Evolutionary conservation across 192 early-diverging fungal species (phyloP).

Genomic region (Powellomyces hirtus): DNA sequence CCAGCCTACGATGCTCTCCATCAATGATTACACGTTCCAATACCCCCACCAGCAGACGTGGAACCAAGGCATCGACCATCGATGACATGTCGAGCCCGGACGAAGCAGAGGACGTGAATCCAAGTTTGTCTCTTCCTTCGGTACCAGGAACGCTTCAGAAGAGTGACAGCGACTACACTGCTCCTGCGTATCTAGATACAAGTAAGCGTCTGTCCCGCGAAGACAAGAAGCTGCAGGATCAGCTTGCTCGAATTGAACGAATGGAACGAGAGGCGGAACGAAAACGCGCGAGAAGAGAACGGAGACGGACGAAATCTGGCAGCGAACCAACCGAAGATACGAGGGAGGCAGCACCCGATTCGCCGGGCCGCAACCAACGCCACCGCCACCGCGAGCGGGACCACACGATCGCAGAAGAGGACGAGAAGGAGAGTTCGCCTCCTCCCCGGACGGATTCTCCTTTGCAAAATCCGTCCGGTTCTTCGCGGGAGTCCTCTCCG

Average conservation of each 20-base stretch:
- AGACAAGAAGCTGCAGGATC: conserved; percentile 29
- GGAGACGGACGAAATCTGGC: conserved; percentile 20
- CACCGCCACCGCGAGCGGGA: not conserved
- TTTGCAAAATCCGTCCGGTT: too few species aligned
- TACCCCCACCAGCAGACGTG: not conserved
- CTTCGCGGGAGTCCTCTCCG: too few species aligned
- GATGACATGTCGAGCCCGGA: not conserved
- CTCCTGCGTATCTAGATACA: not conserved
- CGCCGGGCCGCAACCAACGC: not conserved
- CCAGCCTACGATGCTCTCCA: not conserved
- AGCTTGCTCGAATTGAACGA: conserved; percentile 25
- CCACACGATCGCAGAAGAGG: not conserved
- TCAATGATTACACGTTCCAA: too few species aligned
- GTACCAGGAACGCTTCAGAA: not conserved
- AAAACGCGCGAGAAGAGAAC: not conserved
- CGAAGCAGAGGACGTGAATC: not conserved
- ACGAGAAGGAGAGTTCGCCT: not conserved
- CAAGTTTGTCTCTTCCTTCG: not conserved
- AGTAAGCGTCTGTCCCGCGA: conserved; percentile 22
- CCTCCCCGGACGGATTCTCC: too few species aligned
- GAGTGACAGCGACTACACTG: not conserved
- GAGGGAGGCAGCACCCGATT: not conserved
- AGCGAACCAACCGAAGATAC: not conserved
- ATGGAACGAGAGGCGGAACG: conserved; percentile 19
- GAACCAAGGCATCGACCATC: not conserved